Conservation (phyloP, 2,329 filamentous ascomycete genomes). For the Beauveria bassiana region DNA sequence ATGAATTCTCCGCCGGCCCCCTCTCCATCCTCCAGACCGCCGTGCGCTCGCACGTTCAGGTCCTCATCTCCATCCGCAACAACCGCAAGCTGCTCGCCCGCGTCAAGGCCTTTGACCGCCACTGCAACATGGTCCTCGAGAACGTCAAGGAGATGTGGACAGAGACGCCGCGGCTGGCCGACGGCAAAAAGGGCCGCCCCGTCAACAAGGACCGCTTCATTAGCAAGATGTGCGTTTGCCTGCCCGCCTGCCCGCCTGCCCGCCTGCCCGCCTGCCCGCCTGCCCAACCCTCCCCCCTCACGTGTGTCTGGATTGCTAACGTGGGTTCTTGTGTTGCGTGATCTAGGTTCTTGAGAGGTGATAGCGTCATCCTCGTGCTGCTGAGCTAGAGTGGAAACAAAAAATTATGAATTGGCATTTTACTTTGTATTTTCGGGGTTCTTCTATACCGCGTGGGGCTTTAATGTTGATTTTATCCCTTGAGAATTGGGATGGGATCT, state of each 20-base stretch:
- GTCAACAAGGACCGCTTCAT: conserved; percentile 99
- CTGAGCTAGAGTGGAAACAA: conserved; percentile 52
- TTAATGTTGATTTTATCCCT: conserved; percentile 4
- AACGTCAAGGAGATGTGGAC: conserved; percentile 99
- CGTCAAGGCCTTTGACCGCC: conserved; percentile 96
- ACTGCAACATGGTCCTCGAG: conserved; percentile 98
- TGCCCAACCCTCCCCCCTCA: background rate
- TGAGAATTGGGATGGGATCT: conserved; percentile 10
- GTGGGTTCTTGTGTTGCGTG: background rate
- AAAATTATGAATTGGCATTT: background rate
- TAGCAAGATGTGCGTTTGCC: conserved; percentile 74
- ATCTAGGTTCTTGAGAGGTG: conserved; percentile 71
- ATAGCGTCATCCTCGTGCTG: conserved; percentile 81
- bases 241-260: too few species aligned
- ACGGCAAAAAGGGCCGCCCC: conserved; percentile 79
- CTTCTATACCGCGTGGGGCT: conserved; percentile 4
- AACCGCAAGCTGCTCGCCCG: conserved; percentile 96
- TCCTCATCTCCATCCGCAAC: conserved; percentile 95
- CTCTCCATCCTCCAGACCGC: conserved; percentile 94
- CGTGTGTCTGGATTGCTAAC: background rate
- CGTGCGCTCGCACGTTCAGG: conserved; percentile 88
- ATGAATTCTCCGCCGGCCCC: conserved; percentile 46
- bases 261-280: too few species aligned
- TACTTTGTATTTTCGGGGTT: conserved; percentile 17
- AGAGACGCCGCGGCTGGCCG: conserved; percentile 74